Evolutionary conservation across 805 yeast genomes (phyloP), one percentile per base, ranked within the genome.

Genomic region (Sugiyamaella lignohabitans): DNA sequence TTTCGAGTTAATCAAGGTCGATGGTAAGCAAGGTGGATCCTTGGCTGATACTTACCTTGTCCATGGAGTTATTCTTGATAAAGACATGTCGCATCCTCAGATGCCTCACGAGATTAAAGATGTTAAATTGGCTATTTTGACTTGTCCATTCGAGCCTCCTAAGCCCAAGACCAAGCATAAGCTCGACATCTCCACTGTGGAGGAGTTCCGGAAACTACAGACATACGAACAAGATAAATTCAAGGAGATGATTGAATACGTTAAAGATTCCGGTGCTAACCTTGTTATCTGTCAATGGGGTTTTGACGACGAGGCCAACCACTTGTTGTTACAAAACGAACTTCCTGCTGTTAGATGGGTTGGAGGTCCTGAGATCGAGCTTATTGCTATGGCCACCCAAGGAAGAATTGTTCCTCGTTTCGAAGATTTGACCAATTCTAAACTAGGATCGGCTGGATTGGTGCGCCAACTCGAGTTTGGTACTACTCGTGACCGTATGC

Each of bases 71-170:
- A 76, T 93, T 38, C 73, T 93, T 50, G 98, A 93, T 67, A 93
- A 93, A 70, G 98, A 93, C 61, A 91, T 89, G 67, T 87, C 96
- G 1, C 98, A 93, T 67, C 96, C 98, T 3, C 99, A 93, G 69
- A 93, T 93, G 98, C 93, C 96, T 43, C 87, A 87, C 62, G 65
- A 66, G 45, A 75, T 91, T 40, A 62, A 72, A 50, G 84, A 88
- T 65, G 95, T 87, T 54, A 87, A 86, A 64, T 75, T 93, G 51
- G 98, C 98, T 42, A 91, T 93, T 55, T 75, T 93, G 63, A 93
- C 99, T 2, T 91, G 98, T 72, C 98, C 99, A 58, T 93, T 93
- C 63, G 99, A 93, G 73, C 99, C 99, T 36, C 99, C 99, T 59
- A 93, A 93, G 71, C 99, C 99, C 57, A 93, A 93, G 72, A 93